Conservation (phyloP, 345 rosid species). For the Murraya paniculata region DNA sequence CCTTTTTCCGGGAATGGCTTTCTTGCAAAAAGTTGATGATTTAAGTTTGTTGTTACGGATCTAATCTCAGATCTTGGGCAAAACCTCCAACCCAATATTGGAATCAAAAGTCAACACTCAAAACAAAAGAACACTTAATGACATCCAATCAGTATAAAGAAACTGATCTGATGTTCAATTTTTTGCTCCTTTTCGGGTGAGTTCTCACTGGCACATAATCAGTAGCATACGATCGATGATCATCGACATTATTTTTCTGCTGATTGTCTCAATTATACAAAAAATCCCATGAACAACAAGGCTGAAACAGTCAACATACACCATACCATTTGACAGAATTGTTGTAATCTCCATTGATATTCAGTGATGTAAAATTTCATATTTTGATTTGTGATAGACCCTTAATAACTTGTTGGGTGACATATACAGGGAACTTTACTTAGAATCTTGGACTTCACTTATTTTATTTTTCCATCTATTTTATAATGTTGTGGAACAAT, state of each 20-base stretch:
- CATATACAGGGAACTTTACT: not conserved
- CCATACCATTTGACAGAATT: not conserved
- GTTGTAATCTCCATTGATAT: not conserved
- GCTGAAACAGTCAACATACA: not conserved
- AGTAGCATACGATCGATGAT: not conserved
- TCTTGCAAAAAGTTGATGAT: not conserved
- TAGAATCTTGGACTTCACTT: not conserved
- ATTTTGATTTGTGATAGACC: not conserved
- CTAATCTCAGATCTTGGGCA: not conserved
- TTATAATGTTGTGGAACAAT: not conserved
- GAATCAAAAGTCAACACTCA: not conserved
- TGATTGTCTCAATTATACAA: not conserved
- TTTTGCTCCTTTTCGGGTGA: not conserved
- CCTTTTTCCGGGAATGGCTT: conserved; percentile 67
- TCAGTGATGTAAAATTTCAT: not conserved
- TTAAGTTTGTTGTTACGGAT: not conserved
- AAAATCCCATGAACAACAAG: not conserved
- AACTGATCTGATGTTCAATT: not conserved
- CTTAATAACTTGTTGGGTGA: not conserved
- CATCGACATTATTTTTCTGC: not conserved
- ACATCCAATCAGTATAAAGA: not conserved
- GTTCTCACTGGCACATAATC: not conserved
- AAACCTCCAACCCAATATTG: not conserved
- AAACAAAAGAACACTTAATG: not conserved
- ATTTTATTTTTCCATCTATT: not conserved